phyloP scores from a whole-genome alignment of 495 filamentous ascomycete species.

The Neurospora discreta region DNA sequence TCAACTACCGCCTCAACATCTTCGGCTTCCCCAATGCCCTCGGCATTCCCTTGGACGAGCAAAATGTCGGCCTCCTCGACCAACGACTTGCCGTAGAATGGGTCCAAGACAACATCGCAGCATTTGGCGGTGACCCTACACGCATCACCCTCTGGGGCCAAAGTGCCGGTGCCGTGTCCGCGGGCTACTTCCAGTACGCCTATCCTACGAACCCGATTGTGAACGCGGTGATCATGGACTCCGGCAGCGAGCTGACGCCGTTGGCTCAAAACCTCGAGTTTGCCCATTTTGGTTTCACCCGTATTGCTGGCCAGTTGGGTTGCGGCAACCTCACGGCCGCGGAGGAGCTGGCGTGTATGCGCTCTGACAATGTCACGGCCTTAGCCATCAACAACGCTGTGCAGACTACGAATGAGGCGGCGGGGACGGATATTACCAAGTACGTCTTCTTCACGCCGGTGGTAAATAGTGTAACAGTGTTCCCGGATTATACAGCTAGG shows the following conservation, averaged over 20 bases:
- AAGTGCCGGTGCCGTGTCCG: slow-evolving; percentile 38
- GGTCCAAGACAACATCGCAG: slow-evolving; percentile 44
- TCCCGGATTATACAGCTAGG: slow-evolving; percentile 28
- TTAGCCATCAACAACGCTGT: slow-evolving; percentile 21
- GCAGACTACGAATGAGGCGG: slow-evolving; percentile 24
- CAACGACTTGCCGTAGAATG: slow-evolving; percentile 51
- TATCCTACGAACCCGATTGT: slow-evolving; percentile 36
- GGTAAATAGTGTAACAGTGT: slow-evolving; percentile 24
- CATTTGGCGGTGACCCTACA: slow-evolving; percentile 47
- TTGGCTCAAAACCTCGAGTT: slow-evolving; percentile 24
- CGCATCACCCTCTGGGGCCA: slow-evolving; percentile 46
- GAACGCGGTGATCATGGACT: slow-evolving; percentile 37
- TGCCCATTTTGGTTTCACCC: slow-evolving; percentile 21
- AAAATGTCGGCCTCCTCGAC: slow-evolving; percentile 55
- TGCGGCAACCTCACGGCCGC: slow-evolving; percentile 31
- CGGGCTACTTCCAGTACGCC: slow-evolving; percentile 44
- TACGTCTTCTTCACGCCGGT: slow-evolving; percentile 17
- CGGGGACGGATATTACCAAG: slow-evolving; percentile 6
- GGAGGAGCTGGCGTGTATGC: slow-evolving; percentile 36
- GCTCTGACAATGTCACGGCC: slow-evolving; percentile 17
- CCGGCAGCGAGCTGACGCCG: slow-evolving; percentile 38
- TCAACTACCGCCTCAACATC: slow-evolving; percentile 58
- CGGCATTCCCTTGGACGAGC: slow-evolving; percentile 12
- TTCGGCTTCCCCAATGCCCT: slow-evolving; percentile 45
- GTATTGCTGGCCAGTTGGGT: slow-evolving; percentile 17